phyloP scores from a whole-genome alignment of 441 rosid genomes.

The Omphalea diandra region DNA sequence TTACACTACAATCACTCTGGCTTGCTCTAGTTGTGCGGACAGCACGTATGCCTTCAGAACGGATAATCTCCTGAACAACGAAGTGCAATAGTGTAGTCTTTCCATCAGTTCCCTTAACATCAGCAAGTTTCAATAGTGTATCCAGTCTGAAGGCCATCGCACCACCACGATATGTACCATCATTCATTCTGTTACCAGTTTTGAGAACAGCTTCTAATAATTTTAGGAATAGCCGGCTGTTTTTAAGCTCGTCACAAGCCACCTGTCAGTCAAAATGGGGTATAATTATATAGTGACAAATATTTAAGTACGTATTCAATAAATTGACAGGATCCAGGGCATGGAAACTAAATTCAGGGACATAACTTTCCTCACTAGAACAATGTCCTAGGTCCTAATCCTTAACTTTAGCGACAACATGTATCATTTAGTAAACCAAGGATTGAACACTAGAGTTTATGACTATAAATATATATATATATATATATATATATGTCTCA shows the following conservation, averaged over 20 bases:
- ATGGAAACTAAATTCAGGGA: neutral
- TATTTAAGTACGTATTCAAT: neutral
- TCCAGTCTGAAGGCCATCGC: constrained; percentile 96
- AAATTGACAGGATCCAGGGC: neutral
- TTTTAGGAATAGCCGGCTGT: constrained; percentile 83
- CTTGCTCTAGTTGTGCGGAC: constrained; percentile 59
- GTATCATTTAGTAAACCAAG: neutral
- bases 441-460: neutral
- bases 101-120: constrained; percentile 91
- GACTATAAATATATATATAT: no score
- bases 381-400: neutral
- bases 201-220: constrained; percentile 95
- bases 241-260: constrained; percentile 75
- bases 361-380: neutral
- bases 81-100: constrained; percentile 97
- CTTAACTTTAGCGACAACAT: neutral
- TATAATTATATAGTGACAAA: constrained; percentile 7
- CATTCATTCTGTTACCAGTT: constrained; percentile 97
- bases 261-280: constrained; percentile 41
- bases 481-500: constrained; percentile 24
- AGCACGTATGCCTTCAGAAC: constrained; percentile 86
- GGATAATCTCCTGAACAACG: constrained; percentile 87
- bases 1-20: constrained; percentile 57
- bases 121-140: constrained; percentile 87
- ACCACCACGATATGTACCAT: constrained; percentile 94